Evolutionary conservation across 176 grass and related monocot species (phyloP).

Genomic region (Eragrostis nindensis): DNA sequence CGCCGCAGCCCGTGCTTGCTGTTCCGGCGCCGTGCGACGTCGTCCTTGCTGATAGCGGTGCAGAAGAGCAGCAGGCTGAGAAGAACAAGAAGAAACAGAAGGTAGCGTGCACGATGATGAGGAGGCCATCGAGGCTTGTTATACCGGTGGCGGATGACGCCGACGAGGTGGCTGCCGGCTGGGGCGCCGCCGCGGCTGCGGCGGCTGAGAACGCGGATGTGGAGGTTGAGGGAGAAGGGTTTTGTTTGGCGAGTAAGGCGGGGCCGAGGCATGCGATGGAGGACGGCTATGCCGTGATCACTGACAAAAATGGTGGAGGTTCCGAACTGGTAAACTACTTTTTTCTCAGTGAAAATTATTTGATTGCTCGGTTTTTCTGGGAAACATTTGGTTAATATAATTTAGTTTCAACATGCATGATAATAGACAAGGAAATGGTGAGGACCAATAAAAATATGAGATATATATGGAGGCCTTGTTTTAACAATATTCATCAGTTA

Average conservation of each 20-base stretch:
- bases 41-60: background rate
- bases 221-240: constrained; percentile 57
- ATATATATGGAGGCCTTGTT: too few species aligned
- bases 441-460: too few species aligned
- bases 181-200: constrained; percentile 7
- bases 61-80: background rate
- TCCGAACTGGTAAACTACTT: constrained; percentile 64
- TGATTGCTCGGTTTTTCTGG: too few species aligned
- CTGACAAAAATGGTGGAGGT: constrained; percentile 31
- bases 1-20: background rate
- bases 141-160: constrained; percentile 50
- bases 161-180: background rate
- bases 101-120: constrained; percentile 39
- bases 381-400: too few species aligned
- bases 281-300: constrained; percentile 59
- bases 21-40: background rate
- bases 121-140: constrained; percentile 58
- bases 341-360: background rate
- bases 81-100: background rate
- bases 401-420: too few species aligned
- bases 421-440: too few species aligned
- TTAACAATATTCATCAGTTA: too few species aligned
- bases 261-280: constrained; percentile 78
- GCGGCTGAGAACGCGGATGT: constrained; percentile 29
- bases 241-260: constrained; percentile 62